A percentile compares a stretch with the other conserved stretches of the same genome.
Conservation (phyloP, 2,329 filamentous ascomycete genomes). For the Hysterium pulicare region DNA sequence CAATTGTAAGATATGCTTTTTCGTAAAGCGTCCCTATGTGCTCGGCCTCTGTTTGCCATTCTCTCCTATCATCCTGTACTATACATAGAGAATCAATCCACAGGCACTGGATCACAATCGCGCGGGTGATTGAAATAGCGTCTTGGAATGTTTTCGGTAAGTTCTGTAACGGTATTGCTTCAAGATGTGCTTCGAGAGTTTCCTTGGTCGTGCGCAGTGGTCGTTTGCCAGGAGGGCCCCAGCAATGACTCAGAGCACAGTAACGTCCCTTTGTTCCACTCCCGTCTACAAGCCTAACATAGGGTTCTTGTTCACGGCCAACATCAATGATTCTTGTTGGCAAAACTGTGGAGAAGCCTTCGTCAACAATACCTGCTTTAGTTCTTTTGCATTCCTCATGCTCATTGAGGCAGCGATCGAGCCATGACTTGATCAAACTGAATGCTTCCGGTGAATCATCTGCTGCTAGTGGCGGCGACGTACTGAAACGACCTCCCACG, state of each 20-base stretch:
- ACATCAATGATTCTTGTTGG: background rate
- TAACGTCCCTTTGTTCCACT: background rate
- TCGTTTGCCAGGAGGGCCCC: background rate
- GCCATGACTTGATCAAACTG: background rate
- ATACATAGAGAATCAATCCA: background rate
- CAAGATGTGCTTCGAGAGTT: background rate
- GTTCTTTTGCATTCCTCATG: background rate
- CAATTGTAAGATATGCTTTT: background rate
- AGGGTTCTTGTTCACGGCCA: background rate
- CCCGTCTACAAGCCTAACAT: background rate
- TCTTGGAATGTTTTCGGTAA: background rate
- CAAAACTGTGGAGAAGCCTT: background rate
- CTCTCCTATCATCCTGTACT: background rate
- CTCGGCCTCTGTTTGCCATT: background rate
- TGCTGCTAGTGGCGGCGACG: too few relatives aligned
- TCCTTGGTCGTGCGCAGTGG: background rate
- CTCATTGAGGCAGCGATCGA: background rate
- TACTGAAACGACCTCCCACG: too few relatives aligned
- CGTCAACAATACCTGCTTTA: background rate
- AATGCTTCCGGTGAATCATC: background rate
- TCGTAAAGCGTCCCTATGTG: background rate
- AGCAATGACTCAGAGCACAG: background rate
- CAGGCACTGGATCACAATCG: background rate
- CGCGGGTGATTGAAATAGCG: background rate
- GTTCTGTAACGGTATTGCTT: background rate